Evolutionary conservation across 208 protist species (phyloP), one percentile per base, ranked within the genome.

Genomic region (Wallacemonas sp.): DNA sequence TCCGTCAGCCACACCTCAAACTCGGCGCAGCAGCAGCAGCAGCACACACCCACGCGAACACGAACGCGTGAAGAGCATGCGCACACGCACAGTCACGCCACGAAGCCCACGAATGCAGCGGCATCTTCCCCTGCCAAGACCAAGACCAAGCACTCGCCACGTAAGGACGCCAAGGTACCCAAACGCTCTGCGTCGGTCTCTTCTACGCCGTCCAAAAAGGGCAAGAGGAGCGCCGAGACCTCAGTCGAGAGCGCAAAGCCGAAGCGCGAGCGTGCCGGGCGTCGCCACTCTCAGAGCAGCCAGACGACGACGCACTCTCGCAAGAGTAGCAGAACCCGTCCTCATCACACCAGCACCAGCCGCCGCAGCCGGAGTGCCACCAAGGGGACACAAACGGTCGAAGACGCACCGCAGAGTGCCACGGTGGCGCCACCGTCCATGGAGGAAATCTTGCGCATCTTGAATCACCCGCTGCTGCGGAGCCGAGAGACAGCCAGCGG

Each of bases 381-480:
- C 17, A 12, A 12, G 6, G 44, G 44, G 4, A 26, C 44, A 5
- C 44, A 12, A 49, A 49, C 44, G 17, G 17, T 17, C 9, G 44
- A 8, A 21, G 44, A 5, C 44, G 19, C 44, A 5, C 17, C 14
- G 36, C 9, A 41, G 36, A 41, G 9, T 21, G 44, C 9, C 9
- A 17, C 52, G n/a, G 52, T 43, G 4, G 52, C 32, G 23, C 52
- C 32, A 12, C 52, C 52, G 11, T 43, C 30, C 12, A 58, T 58
- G 52, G 34, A 54, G 27, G 43, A 34, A 16, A 48, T 65, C 2
- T 8, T 65, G 1, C 27, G 60, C 29, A 36, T 49, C n/a, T 43
- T 65, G 16, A 44, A 54, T 17, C 60, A 65, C 24, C 60, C 36
- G 3, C 56, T 48, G 14, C 56, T 44, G 5, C 36, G 21, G 19